Evolutionary conservation across 106 monocot genomes (phyloP).

Genomic region (Acorus gramineus): DNA sequence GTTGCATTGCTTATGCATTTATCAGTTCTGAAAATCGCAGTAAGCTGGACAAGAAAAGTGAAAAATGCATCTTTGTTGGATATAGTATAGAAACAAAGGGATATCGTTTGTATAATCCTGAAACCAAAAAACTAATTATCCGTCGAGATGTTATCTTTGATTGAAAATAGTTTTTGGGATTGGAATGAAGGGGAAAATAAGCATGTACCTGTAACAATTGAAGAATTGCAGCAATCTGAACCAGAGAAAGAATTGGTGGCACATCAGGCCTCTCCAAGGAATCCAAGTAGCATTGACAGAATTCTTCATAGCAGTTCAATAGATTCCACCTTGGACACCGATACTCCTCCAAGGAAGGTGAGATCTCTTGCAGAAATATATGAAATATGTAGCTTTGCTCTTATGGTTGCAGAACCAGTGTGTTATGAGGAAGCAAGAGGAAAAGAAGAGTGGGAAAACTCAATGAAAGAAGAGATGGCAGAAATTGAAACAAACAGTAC

Average conservation of each 20-base stretch:
- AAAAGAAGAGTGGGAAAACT: conserved; percentile 2
- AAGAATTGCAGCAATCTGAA: background rate
- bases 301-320: too few species aligned
- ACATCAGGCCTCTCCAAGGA: too few species aligned
- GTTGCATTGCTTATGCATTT: conserved; percentile 3
- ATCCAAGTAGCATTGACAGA: too few species aligned
- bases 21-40: background rate
- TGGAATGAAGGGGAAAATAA: background rate
- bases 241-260: background rate
- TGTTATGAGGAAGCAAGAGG: conserved; percentile 3
- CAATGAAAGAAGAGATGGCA: background rate
- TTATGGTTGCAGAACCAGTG: conserved; percentile 2
- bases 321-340: too few species aligned
- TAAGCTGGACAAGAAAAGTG: conserved; percentile 7
- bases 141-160: conserved; percentile 4
- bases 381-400: conserved; percentile 1
- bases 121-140: conserved; percentile 3
- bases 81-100: conserved; percentile 6
- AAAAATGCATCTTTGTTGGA: conserved; percentile 4
- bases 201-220: background rate
- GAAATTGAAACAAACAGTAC: background rate
- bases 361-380: background rate
- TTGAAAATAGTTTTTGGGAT: conserved; percentile 4
- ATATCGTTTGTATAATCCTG: conserved; percentile 2
- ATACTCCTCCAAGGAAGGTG: background rate